Base-by-base conservation (phyloP, 768 basidiomycete species). In the Boletus insuetus region DNA sequence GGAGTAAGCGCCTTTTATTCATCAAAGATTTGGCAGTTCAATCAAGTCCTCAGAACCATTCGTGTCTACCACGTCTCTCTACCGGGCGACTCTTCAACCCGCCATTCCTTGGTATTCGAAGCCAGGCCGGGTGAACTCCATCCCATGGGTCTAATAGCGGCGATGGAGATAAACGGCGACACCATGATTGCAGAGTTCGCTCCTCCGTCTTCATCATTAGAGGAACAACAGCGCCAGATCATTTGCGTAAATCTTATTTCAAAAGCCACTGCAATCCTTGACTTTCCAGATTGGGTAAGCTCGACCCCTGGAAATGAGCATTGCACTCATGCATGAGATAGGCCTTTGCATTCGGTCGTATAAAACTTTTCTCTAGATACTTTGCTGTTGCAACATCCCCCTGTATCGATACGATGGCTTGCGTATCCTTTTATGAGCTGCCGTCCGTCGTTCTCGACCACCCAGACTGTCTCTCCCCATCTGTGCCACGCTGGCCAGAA, bases 161-260 rank as follows among this genome's bases (percentile, higher is more conserved):
- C 46, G 17, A 57, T 70, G 49, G 56, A 63, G 35, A 67, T 68
- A 31, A 62, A 59, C 34, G 58, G 61, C 20, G 44, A 70, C 37
- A 44, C 64, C 34, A 58, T 70, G 59, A 38, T 55, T 42, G 52
- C 39, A 13, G 44, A 58, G 19, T 54, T 70, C 19, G 51, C 54
- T 10, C 51, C 55, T 17, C 19, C 49, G 3, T 34, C 56, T 38
- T 40, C 56, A 12, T 20, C 22, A 10, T 34, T 11, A 26, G 47
- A 58, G 17, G 22, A 53, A 20, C 38, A 59, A 37, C 26, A 4
- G 26, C 46, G 53, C 22, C 57, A 37, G n/a, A 43, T 64, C n/a
- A 6, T 67, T 20, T 67, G 59, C 24, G 37, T 66, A 31, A 66
- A 66, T 42, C 57, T 67, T 20, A 43, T 38, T 32, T 53, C 65